Conservation (phyloP, 768 basidiomycete genomes). For the Tricholoma flavovirens region DNA sequence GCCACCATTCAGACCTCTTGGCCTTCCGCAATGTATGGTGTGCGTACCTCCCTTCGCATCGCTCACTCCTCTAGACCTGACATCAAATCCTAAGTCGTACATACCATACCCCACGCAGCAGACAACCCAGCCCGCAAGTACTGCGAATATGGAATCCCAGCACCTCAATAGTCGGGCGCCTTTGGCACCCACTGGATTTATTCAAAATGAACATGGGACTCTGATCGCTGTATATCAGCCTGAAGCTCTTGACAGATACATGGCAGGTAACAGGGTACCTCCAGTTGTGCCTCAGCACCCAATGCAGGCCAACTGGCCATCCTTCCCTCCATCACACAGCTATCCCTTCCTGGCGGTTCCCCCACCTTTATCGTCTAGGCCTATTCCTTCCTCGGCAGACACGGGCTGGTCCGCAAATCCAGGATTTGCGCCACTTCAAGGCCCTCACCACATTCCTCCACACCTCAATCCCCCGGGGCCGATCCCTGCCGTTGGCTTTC, state of each 20-base stretch:
- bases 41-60: slow-evolving; percentile 22
- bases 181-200: slow-evolving; percentile 59
- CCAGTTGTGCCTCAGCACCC: slow-evolving; percentile 17
- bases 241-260: slow-evolving; percentile 66
- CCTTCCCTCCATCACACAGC: slow-evolving; percentile 21
- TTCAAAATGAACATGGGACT: slow-evolving; percentile 69
- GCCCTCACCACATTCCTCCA: slow-evolving; percentile 11
- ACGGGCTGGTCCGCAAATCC: slow-evolving; percentile 21
- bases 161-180: slow-evolving; percentile 41
- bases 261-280: slow-evolving; percentile 39
- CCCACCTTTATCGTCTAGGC: slow-evolving; percentile 20
- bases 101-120: slow-evolving; percentile 42
- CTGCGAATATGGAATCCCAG: slow-evolving; percentile 24
- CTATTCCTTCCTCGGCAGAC: slow-evolving; percentile 13
- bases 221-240: slow-evolving; percentile 66
- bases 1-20: slow-evolving; percentile 30
- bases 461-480: slow-evolving; percentile 10
- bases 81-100: slow-evolving; percentile 31
- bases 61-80: slow-evolving; percentile 1
- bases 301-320: slow-evolving; percentile 27
- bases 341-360: slow-evolving; percentile 25
- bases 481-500: slow-evolving; percentile 10
- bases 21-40: slow-evolving; percentile 41
- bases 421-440: slow-evolving; percentile 14
- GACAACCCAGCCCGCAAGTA: slow-evolving; percentile 24